Evolutionary conservation across 805 yeast species (phyloP).

Genomic region (Candida silvatica): DNA sequence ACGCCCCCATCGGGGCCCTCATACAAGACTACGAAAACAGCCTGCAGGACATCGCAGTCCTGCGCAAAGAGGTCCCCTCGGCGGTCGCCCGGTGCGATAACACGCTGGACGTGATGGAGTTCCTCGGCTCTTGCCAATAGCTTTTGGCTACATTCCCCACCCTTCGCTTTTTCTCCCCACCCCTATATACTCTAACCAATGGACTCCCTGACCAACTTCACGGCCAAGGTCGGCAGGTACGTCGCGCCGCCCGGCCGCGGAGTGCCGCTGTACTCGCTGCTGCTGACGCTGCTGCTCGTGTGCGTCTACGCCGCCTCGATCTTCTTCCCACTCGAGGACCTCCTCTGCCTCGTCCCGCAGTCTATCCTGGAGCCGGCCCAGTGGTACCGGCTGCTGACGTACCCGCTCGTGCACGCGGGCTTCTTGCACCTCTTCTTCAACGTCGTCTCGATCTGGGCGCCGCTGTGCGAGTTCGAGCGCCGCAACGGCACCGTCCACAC

Average conservation of each 20-base stretch:
- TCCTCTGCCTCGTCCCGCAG: slow-evolving; percentile 45
- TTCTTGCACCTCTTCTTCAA: slow-evolving; percentile 56
- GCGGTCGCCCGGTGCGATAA: slow-evolving; percentile 27
- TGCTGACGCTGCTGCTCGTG: slow-evolving; percentile 46
- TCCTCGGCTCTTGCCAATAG: too few species aligned
- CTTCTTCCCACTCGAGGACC: slow-evolving; percentile 21
- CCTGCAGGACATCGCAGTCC: slow-evolving; percentile 23
- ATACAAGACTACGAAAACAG: slow-evolving; percentile 5
- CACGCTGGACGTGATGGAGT: slow-evolving; percentile 14
- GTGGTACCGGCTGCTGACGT: slow-evolving; percentile 53
- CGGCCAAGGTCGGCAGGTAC: background rate
- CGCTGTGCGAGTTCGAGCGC: slow-evolving; percentile 59
- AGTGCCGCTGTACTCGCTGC: slow-evolving; percentile 48
- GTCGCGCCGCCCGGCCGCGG: background rate
- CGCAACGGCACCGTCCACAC: slow-evolving; percentile 79
- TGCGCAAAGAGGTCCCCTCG: slow-evolving; percentile 29
- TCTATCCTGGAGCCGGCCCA: slow-evolving; percentile 38
- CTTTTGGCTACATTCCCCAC: too few species aligned
- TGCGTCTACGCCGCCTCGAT: slow-evolving; percentile 32
- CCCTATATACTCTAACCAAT: background rate
- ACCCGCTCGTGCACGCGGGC: slow-evolving; percentile 62
- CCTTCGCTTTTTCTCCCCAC: slow-evolving; percentile 6
- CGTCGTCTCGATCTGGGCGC: slow-evolving; percentile 44
- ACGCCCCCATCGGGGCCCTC: too few species aligned
- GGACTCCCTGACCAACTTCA: too few species aligned